Conservation (phyloP, 352 stramenopile genomes). For the Phytophthora pluvialis region DNA sequence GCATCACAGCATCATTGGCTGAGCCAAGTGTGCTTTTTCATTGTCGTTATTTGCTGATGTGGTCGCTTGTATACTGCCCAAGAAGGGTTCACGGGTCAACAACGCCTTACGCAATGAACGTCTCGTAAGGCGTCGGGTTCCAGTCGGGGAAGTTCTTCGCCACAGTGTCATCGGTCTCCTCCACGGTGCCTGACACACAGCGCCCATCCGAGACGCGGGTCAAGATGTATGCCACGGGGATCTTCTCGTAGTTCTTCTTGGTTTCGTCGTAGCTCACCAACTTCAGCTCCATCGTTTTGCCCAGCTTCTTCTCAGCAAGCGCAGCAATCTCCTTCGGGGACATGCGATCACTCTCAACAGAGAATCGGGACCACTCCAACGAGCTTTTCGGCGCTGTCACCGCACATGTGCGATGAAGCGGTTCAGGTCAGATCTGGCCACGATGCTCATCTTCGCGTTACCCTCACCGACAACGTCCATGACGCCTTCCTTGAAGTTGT, state of each 20-base stretch:
- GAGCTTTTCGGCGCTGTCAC: conserved; percentile 6
- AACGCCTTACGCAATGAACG: conserved; percentile 17
- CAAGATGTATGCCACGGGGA: conserved; percentile 21
- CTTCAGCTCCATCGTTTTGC: conserved; percentile 33
- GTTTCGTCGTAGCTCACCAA: conserved; percentile 24
- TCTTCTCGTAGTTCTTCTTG: conserved; percentile 30
- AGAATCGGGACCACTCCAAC: conserved; percentile 18
- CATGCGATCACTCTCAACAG: conserved; percentile 26
- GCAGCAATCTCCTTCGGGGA: conserved; percentile 23
- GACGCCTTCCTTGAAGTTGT: conserved; percentile 25
- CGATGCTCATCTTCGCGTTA: conserved; percentile 25
- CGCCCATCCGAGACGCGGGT: conserved; percentile 29
- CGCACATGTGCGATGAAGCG: conserved; percentile 30
- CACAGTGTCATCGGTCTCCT: conserved; percentile 21
- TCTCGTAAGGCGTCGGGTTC: conserved; percentile 32
- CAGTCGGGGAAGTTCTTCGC: conserved; percentile 32
- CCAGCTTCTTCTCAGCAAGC: conserved; percentile 31
- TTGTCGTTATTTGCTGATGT: too few relatives aligned
- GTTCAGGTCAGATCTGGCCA: conserved; percentile 10
- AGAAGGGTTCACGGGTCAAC: too few relatives aligned
- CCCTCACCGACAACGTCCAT: conserved; percentile 26
- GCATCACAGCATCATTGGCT: too few relatives aligned
- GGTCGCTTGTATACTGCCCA: too few relatives aligned
- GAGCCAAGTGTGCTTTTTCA: too few relatives aligned
- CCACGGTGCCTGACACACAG: conserved; percentile 13